phyloP scores from a whole-genome alignment of 345 rosid genomes.

The Raphanus raphanistrum region DNA sequence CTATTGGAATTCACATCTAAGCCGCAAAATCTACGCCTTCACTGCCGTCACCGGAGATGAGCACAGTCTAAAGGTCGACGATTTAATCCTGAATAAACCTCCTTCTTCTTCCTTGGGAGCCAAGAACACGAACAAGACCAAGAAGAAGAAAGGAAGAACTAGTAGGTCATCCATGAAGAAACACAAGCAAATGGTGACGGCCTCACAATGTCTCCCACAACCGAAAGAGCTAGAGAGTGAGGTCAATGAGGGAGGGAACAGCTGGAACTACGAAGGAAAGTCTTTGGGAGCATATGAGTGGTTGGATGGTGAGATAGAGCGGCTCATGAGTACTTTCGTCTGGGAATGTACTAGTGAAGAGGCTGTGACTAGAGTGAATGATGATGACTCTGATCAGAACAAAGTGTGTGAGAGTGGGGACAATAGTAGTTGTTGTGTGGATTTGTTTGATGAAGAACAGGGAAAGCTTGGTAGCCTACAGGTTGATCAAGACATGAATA shows the following conservation, averaged over 20 bases:
- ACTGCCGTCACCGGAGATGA: slow-evolving; percentile 3
- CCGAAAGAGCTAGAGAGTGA: slow-evolving; percentile 16
- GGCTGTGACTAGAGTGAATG: slow-evolving; percentile 7
- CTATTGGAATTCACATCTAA: slow-evolving; percentile 83
- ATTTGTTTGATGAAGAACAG: slow-evolving; percentile 35
- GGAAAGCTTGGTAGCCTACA: slow-evolving; percentile 7
- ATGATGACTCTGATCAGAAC: slow-evolving; percentile 10
- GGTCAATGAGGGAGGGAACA: not conserved
- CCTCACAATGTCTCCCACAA: slow-evolving; percentile 9
- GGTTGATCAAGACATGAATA: slow-evolving; percentile 27
- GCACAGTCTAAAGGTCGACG: not conserved
- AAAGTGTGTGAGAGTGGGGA: slow-evolving; percentile 32
- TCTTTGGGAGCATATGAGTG: slow-evolving; percentile 64
- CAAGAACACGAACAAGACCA: slow-evolving; percentile 25
- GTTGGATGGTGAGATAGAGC: slow-evolving; percentile 66
- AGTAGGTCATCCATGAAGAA: slow-evolving; percentile 50
- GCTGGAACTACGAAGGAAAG: slow-evolving; percentile 32
- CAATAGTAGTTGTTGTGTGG: slow-evolving; percentile 32
- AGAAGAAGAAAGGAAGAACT: slow-evolving; percentile 39
- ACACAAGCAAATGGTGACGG: slow-evolving; percentile 41
- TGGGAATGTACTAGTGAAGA: slow-evolving; percentile 32
- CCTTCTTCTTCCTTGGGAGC: slow-evolving; percentile 9
- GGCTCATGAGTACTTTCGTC: slow-evolving; percentile 40
- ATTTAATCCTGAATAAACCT: not conserved
- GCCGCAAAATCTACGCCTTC: slow-evolving; percentile 61